Evolutionary conservation across 2,329 filamentous ascomycete species (phyloP), one percentile per base, ranked within the genome.

Genomic region (Cladorrhinum sp.): DNA sequence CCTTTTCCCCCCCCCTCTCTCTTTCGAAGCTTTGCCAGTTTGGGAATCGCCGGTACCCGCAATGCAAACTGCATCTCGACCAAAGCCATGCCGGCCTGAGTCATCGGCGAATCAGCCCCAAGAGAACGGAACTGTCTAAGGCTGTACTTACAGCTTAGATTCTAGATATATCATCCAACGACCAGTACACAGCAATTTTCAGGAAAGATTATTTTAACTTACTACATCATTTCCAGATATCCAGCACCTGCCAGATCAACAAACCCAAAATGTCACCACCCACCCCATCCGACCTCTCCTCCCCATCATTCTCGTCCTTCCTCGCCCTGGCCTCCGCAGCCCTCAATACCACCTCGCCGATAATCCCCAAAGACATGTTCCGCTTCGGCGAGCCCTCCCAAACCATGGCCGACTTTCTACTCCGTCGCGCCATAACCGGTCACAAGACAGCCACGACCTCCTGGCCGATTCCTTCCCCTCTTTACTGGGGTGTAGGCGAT

Each of bases 391-490:
- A 62, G 57, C 41, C 54, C 53, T 59, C 66, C 24, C 50, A 66
- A 1, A 16, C 41, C 1, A 49, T 61, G 12, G 63, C 62, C 52
- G 62, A 70, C 41, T 18, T 60, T 49, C 59, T 61, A 6, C 64
- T 70, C 2, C 58, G 16, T 2, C 61, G 66, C 2, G 69, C 67
- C 5, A 64, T 71, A 22, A 61, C 60, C 4, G 68, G 70, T 45
- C 61, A 67, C 24, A 72, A 72, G 57, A 66, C 69, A 6, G 69
- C 69, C 20, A 71, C 70, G 2, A 70, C 69, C 3, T 70, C 70
- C 16, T 72, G 67, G 67, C 70, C 70, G 1, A 57, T 70, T 8
- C 70, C 69, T 0, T 32, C 64, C 2, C 68, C 70, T 5, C 58
- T 71, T 6, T 64, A 70, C 59, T 71, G 70, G 70, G 67, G 61